Evolutionary conservation across 148 eudicot genomes (phyloP).

Genomic region (Fagopyrum tataricum): DNA sequence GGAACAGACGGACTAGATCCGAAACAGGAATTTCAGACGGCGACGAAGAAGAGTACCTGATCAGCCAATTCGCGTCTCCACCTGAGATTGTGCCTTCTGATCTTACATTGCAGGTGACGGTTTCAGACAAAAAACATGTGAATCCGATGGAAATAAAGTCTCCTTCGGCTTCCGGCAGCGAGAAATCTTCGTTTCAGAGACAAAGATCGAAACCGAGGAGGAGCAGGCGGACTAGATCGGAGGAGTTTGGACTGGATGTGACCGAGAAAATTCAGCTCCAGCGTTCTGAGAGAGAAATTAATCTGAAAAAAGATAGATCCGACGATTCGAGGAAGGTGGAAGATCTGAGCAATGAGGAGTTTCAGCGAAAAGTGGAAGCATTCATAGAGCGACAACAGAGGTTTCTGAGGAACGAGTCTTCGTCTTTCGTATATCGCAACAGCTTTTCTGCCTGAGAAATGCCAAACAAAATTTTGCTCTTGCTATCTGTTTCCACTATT

Average conservation of each 20-base stretch:
- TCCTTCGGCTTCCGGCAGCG: neutral
- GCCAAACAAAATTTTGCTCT: neutral
- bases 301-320: conserved; percentile 18
- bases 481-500: neutral
- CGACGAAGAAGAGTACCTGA: conserved; percentile 9
- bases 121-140: neutral
- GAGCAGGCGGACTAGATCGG: conserved; percentile 10
- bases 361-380: conserved; percentile 45
- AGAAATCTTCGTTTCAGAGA: neutral
- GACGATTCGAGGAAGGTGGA: conserved; percentile 30
- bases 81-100: neutral
- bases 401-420: conserved; percentile 26
- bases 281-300: conserved; percentile 15
- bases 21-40: neutral
- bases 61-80: conserved; percentile 4
- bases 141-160: neutral
- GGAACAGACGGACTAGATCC: no score
- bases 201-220: neutral
- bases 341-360: conserved; percentile 60
- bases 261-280: neutral
- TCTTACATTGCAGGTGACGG: neutral
- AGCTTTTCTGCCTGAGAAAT: conserved; percentile 1
- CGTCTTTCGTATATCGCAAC: neutral
- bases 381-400: conserved; percentile 49
- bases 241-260: neutral